Evolutionary conservation across 2,329 filamentous ascomycete genomes (phyloP), one percentile per base, ranked within the genome.

Genomic region (Cryphonectria naterciae): DNA sequence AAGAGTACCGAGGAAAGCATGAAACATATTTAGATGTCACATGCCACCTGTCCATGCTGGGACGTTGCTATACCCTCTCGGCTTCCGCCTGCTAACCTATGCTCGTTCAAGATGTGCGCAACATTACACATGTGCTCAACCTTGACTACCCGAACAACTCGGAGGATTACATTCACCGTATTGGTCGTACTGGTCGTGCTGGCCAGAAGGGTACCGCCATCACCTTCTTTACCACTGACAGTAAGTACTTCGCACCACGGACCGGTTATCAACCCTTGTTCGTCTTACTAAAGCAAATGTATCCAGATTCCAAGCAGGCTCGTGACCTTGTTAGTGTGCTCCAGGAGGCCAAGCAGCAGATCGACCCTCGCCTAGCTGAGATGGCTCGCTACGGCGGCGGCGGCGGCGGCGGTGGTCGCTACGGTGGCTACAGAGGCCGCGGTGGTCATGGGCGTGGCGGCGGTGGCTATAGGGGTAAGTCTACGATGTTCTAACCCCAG

Each of bases 91-190:
- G 86, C 94, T 97, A 97, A 97, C 93, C 88, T 89, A 83, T 88
- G 60, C 60, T 81, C 85, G 82, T 86, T 80, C 81, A 98, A 98
- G 96, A 99, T 92, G 96, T 99, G 87, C 95, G 95, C 86, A 97
- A 99, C 89, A 99, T 99, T 87, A 98, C 96, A 85, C 96, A 99
- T 87, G 96, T 99, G 85, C 89, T 99, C 86, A 98, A 98, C 91
- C 98, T 98, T 93, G 96, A 98, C 83, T 98, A 98, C 85, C 95
- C 95, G 83, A 98, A 98, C 88, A 98, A 98, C 85, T 90, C 96
- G 79, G 96, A 99, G 86, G 95, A 98, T 81, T 98, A 98, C 80
- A 97, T 98, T 77, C 96, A 98, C 81, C 93, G 96, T 82, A 96
- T 95, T 83, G 96, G 96, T 79, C 93, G 96, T 85, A 98, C 96